Percentiles rank a stretch among this genome's conserved stretches.
Evolutionary conservation across 1,284 basidiomycete genomes (phyloP).

Genomic region (Tylopilus orsonianus): DNA sequence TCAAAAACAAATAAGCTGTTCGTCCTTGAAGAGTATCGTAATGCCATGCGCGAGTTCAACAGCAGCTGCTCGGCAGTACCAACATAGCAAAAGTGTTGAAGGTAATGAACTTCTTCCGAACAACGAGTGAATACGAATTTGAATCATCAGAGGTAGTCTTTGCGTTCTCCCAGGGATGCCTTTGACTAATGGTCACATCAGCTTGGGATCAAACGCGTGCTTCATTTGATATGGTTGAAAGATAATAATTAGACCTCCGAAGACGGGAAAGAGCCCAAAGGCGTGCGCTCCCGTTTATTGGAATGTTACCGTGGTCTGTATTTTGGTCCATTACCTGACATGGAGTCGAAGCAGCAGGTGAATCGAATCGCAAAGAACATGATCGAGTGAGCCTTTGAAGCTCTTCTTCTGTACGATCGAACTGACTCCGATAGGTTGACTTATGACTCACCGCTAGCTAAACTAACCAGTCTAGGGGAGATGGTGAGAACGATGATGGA

Average conservation of each 20-base stretch:
- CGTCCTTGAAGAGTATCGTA: too few species aligned
- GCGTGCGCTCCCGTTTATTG: slow-evolving; percentile 84
- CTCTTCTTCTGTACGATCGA: not conserved
- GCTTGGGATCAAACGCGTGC: slow-evolving; percentile 91
- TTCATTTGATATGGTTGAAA: slow-evolving; percentile 97
- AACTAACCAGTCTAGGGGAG: slow-evolving; percentile 94
- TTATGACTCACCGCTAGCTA: slow-evolving; percentile 89
- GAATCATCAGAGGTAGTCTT: slow-evolving; percentile 66
- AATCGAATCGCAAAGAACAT: slow-evolving; percentile 96
- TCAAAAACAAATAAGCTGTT: too few species aligned
- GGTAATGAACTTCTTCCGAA: slow-evolving; percentile 92
- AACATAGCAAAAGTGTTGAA: slow-evolving; percentile 95
- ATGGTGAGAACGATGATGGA: slow-evolving; percentile 96
- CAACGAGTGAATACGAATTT: slow-evolving; percentile 83
- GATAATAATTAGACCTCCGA: slow-evolving; percentile 85
- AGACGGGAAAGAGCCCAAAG: slow-evolving; percentile 87
- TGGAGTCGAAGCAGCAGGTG: slow-evolving; percentile 83
- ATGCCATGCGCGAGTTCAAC: too few species aligned
- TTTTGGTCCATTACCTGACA: slow-evolving; percentile 75
- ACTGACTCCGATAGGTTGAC: slow-evolving; percentile 60
- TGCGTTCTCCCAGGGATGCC: not conserved
- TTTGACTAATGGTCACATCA: slow-evolving; percentile 30
- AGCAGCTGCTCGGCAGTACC: slow-evolving; percentile 83
- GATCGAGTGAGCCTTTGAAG: slow-evolving; percentile 71
- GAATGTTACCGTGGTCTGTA: slow-evolving; percentile 91